A percentile compares a stretch with the other conserved stretches of the same genome.
Evolutionary conservation across 1,284 basidiomycete genomes (phyloP).

Genomic region (Ganoderma sp.): DNA sequence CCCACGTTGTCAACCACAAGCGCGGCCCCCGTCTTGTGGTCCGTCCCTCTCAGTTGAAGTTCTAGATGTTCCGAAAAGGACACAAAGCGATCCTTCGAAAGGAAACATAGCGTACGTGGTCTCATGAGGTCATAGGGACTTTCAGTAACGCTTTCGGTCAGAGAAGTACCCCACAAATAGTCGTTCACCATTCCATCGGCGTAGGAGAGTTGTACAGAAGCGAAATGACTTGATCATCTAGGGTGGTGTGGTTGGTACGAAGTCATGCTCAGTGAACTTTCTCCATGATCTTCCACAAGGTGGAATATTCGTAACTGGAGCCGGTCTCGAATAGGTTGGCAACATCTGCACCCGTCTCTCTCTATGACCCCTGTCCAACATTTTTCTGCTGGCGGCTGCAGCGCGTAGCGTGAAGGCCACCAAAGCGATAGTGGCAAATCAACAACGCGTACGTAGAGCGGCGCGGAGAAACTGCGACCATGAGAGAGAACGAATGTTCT

Average conservation of each 20-base stretch:
- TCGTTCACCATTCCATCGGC: not conserved
- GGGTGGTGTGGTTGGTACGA: not conserved
- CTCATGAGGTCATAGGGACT: conserved; percentile 2
- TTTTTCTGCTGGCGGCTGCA: not conserved
- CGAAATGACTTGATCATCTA: not conserved
- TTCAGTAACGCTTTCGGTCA: not conserved
- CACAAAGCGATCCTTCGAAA: not conserved
- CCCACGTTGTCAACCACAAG: conserved; percentile 6
- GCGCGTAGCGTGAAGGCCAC: not conserved
- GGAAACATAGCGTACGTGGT: not conserved
- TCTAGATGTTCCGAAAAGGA: conserved; percentile 4
- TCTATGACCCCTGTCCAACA: conserved; percentile 1
- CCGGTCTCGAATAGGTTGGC: not conserved
- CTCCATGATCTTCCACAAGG: not conserved
- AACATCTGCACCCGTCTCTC: not conserved
- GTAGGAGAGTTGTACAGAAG: not conserved
- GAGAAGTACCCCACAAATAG: not conserved
- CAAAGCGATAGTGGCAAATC: not conserved
- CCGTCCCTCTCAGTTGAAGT: not conserved
- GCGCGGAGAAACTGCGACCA: conserved; percentile 6
- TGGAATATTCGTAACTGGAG: not conserved
- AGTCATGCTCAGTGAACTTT: not conserved
- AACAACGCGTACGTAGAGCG: not conserved
- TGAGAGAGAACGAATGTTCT: conserved; percentile 5
- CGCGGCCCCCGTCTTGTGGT: not conserved